Conservation (phyloP, 805 yeast genomes). For the Millerozyma acaciae region DNA sequence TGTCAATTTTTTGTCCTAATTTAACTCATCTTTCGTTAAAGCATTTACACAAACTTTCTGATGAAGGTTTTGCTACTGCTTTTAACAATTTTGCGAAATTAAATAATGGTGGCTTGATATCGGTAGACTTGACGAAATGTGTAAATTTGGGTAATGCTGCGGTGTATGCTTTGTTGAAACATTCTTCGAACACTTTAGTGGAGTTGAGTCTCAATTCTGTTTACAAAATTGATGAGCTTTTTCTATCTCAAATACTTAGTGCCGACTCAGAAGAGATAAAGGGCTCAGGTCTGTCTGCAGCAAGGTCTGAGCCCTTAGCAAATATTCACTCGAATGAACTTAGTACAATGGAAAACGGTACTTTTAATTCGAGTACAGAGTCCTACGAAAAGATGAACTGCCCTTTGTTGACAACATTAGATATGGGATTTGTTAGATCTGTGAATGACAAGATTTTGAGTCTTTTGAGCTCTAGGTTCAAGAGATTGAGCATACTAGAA, state of each 20-base stretch:
- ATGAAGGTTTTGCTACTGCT: slow-evolving; percentile 58
- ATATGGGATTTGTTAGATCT: slow-evolving; percentile 75
- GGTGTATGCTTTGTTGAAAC: slow-evolving; percentile 54
- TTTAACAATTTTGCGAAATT: slow-evolving; percentile 51
- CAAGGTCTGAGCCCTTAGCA: slow-evolving; percentile 6
- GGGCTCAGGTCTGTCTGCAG: no score
- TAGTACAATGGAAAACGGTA: slow-evolving; percentile 1
- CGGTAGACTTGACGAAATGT: slow-evolving; percentile 64
- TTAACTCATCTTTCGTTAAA: slow-evolving; percentile 58
- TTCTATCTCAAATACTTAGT: slow-evolving; percentile 47
- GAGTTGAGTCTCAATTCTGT: slow-evolving; percentile 73
- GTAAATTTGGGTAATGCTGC: slow-evolving; percentile 60
- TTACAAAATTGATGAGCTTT: slow-evolving; percentile 47
- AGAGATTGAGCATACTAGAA: slow-evolving; percentile 61
- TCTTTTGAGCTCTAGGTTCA: slow-evolving; percentile 54
- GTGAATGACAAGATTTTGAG: slow-evolving; percentile 69
- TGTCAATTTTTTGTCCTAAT: slow-evolving; percentile 52
- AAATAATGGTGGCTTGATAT: slow-evolving; percentile 53
- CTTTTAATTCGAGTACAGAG: slow-evolving; percentile 7
- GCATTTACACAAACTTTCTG: slow-evolving; percentile 61
- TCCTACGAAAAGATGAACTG: slow-evolving; percentile 23
- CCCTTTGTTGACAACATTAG: slow-evolving; percentile 64
- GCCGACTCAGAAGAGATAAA: slow-evolving; percentile 20
- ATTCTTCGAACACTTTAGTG: slow-evolving; percentile 61
- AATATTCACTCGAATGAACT: background rate